These are phyloP conservation scores for Eimeria necatrix DNA, from an alignment of 169 alveolate species.

Conservation along the genomic window DNA sequence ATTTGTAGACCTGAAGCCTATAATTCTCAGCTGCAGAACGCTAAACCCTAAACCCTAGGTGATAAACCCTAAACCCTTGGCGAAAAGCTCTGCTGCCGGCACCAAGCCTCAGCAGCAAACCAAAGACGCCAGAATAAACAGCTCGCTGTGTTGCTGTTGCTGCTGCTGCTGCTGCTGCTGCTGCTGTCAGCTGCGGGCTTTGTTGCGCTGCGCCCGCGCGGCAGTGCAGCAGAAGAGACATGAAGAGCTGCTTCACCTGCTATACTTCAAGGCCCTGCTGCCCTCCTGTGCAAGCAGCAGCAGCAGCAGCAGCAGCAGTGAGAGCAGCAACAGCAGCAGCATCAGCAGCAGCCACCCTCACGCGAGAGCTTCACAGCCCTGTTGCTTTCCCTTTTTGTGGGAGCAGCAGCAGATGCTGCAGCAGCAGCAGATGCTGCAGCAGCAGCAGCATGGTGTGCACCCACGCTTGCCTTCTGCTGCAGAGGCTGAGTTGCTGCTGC, in stretches of 20 bases:
- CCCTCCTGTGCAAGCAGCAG: constrained; percentile 58
- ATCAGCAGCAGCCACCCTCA: not conserved
- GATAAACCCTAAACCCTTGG: too few species aligned
- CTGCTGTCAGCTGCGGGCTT: constrained; percentile 42
- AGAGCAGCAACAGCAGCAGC: constrained; percentile 29
- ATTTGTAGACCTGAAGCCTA: too few species aligned
- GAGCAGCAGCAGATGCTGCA: not conserved
- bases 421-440: constrained; percentile 46
- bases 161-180: not conserved
- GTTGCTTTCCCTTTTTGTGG: constrained; percentile 33
- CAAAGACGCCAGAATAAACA: not conserved
- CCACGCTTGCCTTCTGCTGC: constrained; percentile 43
- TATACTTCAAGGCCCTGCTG: constrained; percentile 24
- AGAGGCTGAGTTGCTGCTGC: constrained; percentile 50
- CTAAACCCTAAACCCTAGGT: constrained; percentile 43
- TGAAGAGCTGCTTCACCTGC: constrained; percentile 4
- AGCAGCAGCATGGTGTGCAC: not conserved
- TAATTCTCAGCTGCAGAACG: too few species aligned
- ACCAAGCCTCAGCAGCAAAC: not conserved
- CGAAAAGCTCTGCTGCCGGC: too few species aligned
- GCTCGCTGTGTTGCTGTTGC: not conserved
- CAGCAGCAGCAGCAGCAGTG: constrained; percentile 36
- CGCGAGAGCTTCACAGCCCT: not conserved
- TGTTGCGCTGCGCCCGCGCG: constrained; percentile 58
- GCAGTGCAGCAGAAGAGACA: not conserved